Evolutionary conservation across 805 yeast genomes (phyloP).

Genomic region (Starmerella ratchasimensis): DNA sequence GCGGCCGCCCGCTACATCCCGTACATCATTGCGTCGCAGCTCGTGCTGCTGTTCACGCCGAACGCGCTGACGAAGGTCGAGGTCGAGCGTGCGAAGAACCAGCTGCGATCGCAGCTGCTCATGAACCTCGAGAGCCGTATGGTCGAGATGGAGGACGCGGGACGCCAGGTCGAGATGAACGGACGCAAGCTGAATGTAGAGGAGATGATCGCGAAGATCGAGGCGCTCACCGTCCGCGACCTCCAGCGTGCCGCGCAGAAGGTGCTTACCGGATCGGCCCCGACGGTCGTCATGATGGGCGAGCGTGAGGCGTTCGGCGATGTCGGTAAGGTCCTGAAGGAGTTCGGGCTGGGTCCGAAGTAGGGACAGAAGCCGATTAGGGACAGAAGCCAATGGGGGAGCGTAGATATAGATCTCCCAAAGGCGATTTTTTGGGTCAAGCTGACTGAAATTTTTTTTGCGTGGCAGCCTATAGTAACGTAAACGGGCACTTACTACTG

Average conservation of each 20-base stretch:
- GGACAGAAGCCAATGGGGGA: neutral
- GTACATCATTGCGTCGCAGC: slow-evolving; percentile 59
- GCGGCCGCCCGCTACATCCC: slow-evolving; percentile 75
- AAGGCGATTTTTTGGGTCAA: no score
- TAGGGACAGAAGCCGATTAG: neutral
- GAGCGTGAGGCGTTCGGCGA: slow-evolving; percentile 77
- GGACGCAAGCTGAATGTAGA: slow-evolving; percentile 58
- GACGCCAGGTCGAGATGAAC: slow-evolving; percentile 82
- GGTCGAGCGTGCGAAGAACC: slow-evolving; percentile 82
- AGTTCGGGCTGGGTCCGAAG: slow-evolving; percentile 57
- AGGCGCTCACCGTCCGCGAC: slow-evolving; percentile 50
- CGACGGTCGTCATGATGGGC: slow-evolving; percentile 87
- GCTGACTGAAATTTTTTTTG: no score
- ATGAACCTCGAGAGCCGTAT: slow-evolving; percentile 89
- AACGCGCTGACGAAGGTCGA: slow-evolving; percentile 58
- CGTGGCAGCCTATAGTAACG: no score
- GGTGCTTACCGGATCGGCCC: slow-evolving; percentile 61
- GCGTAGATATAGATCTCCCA: no score
- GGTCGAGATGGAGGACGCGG: slow-evolving; percentile 91
- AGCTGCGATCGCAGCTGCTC: slow-evolving; percentile 68
- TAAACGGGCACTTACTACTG: no score
- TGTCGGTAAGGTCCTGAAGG: slow-evolving; percentile 46
- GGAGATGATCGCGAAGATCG: slow-evolving; percentile 74
- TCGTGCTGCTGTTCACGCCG: slow-evolving; percentile 37
- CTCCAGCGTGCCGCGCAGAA: slow-evolving; percentile 59